phyloP scores from a whole-genome alignment of 2,329 filamentous ascomycete genomes.

The Colletotrichum sp. region DNA sequence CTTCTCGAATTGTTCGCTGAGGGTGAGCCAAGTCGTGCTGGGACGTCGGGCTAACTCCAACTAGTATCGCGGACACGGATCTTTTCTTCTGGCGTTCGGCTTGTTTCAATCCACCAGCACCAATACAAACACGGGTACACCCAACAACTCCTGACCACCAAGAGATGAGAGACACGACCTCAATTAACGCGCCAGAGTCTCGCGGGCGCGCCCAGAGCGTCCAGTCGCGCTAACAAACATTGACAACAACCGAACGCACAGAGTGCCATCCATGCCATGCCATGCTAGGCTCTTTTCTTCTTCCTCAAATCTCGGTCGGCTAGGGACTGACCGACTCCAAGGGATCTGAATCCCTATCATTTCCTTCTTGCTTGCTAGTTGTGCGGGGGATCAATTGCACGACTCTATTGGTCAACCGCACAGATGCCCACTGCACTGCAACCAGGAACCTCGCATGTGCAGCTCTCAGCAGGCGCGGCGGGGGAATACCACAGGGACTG shows the following conservation, averaged over 20 bases:
- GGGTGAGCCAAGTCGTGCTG: background rate
- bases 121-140: background rate
- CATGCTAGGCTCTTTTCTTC: background rate
- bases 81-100: conserved; percentile 2
- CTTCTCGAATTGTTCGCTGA: conserved; percentile 14
- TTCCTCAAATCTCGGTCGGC: background rate
- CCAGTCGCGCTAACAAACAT: background rate
- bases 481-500: background rate
- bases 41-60: background rate
- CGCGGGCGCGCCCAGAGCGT: background rate
- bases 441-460: background rate
- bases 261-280: background rate
- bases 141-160: background rate
- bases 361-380: background rate
- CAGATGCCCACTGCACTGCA: conserved; percentile 1
- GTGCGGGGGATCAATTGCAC: conserved; percentile 1
- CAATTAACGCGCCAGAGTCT: background rate
- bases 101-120: conserved; percentile 3
- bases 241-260: background rate
- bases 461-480: conserved; percentile 12
- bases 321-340: background rate
- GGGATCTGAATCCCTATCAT: background rate
- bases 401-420: background rate
- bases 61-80: background rate
- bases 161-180: background rate